phyloP scores from a whole-genome alignment of 2,329 filamentous ascomycete species.

The Thelonectria rubi region DNA sequence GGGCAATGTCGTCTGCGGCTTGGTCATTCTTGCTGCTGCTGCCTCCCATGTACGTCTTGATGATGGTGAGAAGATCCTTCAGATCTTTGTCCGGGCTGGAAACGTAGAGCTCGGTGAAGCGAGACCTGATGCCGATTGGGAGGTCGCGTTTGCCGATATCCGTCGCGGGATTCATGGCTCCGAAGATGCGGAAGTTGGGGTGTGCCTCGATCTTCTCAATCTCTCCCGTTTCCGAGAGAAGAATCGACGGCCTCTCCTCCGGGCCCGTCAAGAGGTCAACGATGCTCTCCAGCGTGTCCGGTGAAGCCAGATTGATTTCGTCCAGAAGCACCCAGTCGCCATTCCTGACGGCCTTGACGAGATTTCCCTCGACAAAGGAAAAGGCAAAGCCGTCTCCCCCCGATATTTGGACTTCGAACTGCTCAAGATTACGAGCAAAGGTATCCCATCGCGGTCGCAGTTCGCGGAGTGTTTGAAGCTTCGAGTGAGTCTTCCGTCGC shows the following conservation, averaged over 20 bases:
- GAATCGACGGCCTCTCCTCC: conserved; percentile 78
- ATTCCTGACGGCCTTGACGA: conserved; percentile 94
- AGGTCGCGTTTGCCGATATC: conserved; percentile 97
- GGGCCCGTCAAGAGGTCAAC: conserved; percentile 84
- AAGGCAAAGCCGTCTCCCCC: conserved; percentile 86
- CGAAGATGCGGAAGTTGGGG: conserved; percentile 93
- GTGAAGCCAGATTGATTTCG: conserved; percentile 95
- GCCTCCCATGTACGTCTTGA: conserved; percentile 85
- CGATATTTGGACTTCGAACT: conserved; percentile 82
- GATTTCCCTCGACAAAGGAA: conserved; percentile 93
- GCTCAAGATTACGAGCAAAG: conserved; percentile 77
- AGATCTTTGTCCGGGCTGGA: conserved; percentile 87
- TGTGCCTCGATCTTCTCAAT: conserved; percentile 91
- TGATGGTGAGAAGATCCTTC: conserved; percentile 87
- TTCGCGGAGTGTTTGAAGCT: conserved; percentile 68
- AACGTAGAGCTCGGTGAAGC: conserved; percentile 96
- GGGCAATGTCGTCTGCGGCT: conserved; percentile 81
- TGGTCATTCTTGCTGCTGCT: conserved; percentile 76
- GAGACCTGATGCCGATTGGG: conserved; percentile 84
- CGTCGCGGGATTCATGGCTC: conserved; percentile 98
- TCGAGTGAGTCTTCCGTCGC: conserved; percentile 70
- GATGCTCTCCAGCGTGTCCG: conserved; percentile 94
- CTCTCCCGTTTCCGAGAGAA: conserved; percentile 92
- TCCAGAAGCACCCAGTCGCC: conserved; percentile 97
- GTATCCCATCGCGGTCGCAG: conserved; percentile 77